These are phyloP conservation scores for Pyrus communis DNA, from an alignment of 306 rosid species.

Conservation along the genomic window DNA sequence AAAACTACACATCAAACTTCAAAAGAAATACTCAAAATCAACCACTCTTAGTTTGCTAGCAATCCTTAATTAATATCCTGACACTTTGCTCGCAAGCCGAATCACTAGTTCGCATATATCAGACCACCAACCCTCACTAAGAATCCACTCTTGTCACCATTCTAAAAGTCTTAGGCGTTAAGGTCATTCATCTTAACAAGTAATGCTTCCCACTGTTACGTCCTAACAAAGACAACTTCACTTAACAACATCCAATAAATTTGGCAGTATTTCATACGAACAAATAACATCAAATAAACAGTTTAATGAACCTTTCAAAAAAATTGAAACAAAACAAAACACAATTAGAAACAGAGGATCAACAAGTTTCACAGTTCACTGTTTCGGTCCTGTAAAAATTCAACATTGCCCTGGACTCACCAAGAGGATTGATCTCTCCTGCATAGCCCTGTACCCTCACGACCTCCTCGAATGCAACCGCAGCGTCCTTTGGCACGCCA, in stretches of 20 bases:
- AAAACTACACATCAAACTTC: neutral
- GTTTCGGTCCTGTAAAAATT: neutral
- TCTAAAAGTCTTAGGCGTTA: neutral
- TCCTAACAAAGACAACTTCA: neutral
- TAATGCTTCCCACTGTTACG: neutral
- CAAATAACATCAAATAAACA: neutral
- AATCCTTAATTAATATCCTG: neutral
- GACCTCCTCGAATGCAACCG: conserved; percentile 91
- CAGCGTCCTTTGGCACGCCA: conserved; percentile 91
- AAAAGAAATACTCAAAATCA: conserved; percentile 7
- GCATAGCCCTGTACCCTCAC: conserved; percentile 91
- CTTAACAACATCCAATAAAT: neutral
- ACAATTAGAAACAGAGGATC: conserved; percentile 21
- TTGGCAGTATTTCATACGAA: neutral
- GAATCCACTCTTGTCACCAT: conserved; percentile 1
- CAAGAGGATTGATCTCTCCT: conserved; percentile 93
- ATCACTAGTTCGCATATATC: neutral
- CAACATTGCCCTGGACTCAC: conserved; percentile 42
- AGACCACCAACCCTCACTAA: neutral
- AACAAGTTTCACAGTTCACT: neutral
- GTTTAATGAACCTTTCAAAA: neutral
- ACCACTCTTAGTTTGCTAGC: neutral
- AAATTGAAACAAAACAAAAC: conserved; percentile 2
- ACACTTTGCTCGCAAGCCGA: neutral
- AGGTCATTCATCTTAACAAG: neutral